Conservation (phyloP, 768 basidiomycete species). For the Hericium erinaceus region DNA sequence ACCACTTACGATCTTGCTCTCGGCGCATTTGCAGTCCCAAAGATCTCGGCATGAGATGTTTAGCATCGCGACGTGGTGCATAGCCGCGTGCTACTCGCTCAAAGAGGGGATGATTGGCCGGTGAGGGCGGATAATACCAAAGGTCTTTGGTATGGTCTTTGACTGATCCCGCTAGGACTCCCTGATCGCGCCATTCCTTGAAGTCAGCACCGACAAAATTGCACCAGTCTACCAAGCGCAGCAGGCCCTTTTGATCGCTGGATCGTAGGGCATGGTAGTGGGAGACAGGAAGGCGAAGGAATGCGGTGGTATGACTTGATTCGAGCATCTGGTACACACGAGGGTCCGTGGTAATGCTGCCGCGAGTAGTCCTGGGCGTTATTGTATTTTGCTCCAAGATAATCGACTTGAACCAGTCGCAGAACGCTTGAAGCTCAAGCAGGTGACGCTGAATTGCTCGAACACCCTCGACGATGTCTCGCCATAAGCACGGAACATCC, state of each 20-base stretch:
- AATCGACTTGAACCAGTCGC: no score
- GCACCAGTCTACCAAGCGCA: background rate
- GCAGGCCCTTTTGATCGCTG: background rate
- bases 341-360: background rate
- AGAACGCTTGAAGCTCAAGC: no score
- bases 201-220: background rate
- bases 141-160: background rate
- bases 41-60: background rate
- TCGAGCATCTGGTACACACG: background rate
- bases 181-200: background rate
- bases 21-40: no score
- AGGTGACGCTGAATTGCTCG: no score
- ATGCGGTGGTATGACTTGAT: background rate
- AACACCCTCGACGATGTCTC: no score
- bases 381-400: background rate
- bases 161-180: background rate
- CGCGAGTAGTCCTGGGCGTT: no score
- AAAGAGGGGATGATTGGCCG: background rate
- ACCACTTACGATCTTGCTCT: no score
- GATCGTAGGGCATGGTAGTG: background rate
- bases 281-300: background rate
- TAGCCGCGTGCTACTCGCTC: background rate
- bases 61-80: background rate
- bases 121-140: background rate
- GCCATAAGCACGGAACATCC: no score